Percentiles rank a stretch among this genome's conserved stretches.
phyloP scores from a whole-genome alignment of 2,329 filamentous ascomycete genomes.

The Colletotrichum agaves region DNA sequence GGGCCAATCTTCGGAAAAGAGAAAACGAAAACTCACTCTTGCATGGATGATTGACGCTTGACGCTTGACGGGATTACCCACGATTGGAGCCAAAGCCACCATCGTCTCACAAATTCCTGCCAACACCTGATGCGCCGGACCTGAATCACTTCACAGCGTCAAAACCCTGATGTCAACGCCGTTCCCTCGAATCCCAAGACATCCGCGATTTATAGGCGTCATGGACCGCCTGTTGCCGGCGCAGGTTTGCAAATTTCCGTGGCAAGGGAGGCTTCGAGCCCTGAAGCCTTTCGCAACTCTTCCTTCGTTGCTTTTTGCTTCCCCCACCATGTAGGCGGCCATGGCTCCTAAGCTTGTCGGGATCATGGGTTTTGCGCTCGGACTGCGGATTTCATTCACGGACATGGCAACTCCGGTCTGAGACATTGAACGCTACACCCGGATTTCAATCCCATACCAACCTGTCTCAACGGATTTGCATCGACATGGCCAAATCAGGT shows the following conservation, averaged over 20 bases:
- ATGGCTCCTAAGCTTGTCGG: not conserved
- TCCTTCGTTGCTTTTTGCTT: conserved; percentile 26
- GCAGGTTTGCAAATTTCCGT: conserved; percentile 22
- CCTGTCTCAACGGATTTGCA: not conserved
- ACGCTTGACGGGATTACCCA: not conserved
- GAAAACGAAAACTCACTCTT: not conserved
- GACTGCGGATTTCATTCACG: conserved; percentile 16
- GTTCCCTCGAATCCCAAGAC: not conserved
- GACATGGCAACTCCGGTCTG: not conserved
- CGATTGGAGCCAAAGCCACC: conserved; percentile 3
- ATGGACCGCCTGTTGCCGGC: not conserved
- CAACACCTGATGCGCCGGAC: not conserved
- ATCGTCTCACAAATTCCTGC: not conserved
- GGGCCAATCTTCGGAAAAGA: not conserved
- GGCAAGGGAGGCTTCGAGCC: conserved; percentile 25
- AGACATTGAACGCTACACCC: not conserved
- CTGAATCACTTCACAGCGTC: not conserved
- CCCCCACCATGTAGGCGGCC: conserved; percentile 11
- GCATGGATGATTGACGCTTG: not conserved
- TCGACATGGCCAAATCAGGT: not conserved
- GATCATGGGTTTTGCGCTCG: conserved; percentile 18
- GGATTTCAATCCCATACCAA: not conserved
- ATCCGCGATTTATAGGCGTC: not conserved
- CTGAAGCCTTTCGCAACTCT: conserved; percentile 21
- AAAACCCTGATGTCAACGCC: not conserved